These are phyloP conservation scores for Leucocoprinus birnbaumii DNA, from an alignment of 768 basidiomycete species.

Conservation along the genomic window DNA sequence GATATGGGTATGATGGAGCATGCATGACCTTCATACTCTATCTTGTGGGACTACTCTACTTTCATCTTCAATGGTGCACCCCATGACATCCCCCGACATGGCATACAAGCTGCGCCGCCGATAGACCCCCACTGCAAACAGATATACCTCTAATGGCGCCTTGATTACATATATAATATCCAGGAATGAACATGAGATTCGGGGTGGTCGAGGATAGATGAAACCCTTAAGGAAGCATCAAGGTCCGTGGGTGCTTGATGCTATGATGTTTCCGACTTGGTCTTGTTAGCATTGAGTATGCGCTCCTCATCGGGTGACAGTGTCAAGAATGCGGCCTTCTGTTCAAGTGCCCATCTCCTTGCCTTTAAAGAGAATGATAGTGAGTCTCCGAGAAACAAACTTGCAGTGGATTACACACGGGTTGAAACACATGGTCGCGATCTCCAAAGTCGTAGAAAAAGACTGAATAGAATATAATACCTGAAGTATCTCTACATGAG, in stretches of 20 bases:
- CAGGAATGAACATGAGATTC: neutral
- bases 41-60: no score
- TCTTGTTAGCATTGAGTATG: slow-evolving; percentile 22
- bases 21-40: no score
- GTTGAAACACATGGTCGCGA: slow-evolving; percentile 68
- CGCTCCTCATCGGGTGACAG: slow-evolving; percentile 57
- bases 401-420: slow-evolving; percentile 46
- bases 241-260: neutral
- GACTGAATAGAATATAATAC: slow-evolving; percentile 49
- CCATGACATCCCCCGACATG: neutral
- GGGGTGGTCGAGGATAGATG: neutral
- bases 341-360: slow-evolving; percentile 53
- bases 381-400: slow-evolving; percentile 11
- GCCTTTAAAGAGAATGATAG: slow-evolving; percentile 30
- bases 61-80: no score
- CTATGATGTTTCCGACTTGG: slow-evolving; percentile 4
- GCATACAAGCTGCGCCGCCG: neutral
- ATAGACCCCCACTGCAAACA: neutral
- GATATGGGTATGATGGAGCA: no score
- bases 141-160: no score
- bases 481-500: slow-evolving; percentile 28
- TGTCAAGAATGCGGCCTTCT: slow-evolving; percentile 51
- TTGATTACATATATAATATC: neutral
- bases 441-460: slow-evolving; percentile 70
- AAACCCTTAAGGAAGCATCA: neutral